Conservation (phyloP, 441 rosid genomes). For the Eruca vesicaria region DNA sequence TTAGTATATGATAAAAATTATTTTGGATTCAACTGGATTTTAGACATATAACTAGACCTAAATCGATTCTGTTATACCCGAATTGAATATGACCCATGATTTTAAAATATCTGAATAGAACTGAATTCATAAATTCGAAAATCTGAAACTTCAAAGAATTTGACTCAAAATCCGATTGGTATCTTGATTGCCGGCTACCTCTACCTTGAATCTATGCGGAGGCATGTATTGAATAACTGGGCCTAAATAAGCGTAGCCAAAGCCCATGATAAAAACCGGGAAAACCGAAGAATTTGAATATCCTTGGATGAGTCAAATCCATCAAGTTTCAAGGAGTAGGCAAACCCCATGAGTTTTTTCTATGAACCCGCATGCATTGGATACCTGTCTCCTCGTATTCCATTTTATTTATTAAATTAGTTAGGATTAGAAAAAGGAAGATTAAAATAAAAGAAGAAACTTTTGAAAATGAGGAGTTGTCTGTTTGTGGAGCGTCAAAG, state of each 20-base stretch:
- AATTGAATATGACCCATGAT: no score
- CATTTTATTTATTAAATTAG: background rate
- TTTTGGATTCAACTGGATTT: no score
- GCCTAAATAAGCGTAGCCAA: background rate
- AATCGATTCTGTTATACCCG: no score
- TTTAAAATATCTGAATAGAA: no score
- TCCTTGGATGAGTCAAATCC: background rate
- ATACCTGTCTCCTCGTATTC: conserved; percentile 27
- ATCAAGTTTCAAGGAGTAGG: background rate
- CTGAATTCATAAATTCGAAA: no score
- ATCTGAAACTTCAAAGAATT: no score
- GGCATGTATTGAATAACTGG: background rate
- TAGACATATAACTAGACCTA: no score
- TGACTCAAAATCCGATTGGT: no score
- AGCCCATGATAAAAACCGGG: background rate
- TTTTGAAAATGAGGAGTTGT: conserved; percentile 18
- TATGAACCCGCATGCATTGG: background rate
- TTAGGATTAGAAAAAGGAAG: background rate
- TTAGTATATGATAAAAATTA: no score
- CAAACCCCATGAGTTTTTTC: no score
- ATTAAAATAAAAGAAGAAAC: background rate
- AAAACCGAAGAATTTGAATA: background rate
- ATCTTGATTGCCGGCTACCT: no score
- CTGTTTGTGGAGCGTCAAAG: conserved; percentile 41
- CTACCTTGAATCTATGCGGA: background rate